Percentiles rank a stretch among this genome's conserved stretches.
Conservation (phyloP, 768 basidiomycete species). For the Boletellus ananas region DNA sequence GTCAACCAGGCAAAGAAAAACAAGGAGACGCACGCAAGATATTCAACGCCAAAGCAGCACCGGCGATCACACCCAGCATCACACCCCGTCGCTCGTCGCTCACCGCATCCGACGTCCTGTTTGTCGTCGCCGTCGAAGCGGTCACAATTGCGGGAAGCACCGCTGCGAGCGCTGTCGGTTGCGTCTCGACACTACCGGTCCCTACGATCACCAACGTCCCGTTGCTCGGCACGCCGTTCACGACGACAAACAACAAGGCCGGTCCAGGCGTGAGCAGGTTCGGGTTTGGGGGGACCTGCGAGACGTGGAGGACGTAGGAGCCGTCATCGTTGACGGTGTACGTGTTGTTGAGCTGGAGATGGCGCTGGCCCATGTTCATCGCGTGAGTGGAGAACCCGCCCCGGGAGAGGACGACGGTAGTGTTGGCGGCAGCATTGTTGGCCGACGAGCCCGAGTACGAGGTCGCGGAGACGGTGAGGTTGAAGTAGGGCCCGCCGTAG, state of each 20-base stretch:
- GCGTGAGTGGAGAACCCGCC: conserved; percentile 82
- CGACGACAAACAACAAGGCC: conserved; percentile 74
- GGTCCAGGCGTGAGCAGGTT: conserved; percentile 90
- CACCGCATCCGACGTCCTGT: too few species aligned
- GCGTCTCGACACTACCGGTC: conserved; percentile 69
- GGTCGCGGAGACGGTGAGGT: conserved; percentile 43
- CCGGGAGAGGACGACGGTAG: conserved; percentile 76
- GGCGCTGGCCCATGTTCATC: conserved; percentile 87
- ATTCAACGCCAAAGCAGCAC: too few species aligned
- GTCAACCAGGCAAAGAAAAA: too few species aligned
- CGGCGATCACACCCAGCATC: too few species aligned
- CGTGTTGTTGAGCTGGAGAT: conserved; percentile 78
- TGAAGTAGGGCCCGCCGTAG: too few species aligned
- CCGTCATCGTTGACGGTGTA: conserved; percentile 79
- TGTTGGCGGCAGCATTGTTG: conserved; percentile 69
- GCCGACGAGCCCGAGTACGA: conserved; percentile 60
- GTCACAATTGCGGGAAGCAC: too few species aligned
- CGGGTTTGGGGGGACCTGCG: conserved; percentile 80
- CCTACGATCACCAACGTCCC: conserved; percentile 78
- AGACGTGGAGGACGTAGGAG: conserved; percentile 71
- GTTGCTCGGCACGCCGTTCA: conserved; percentile 81
- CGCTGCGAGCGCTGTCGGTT: conserved; percentile 40
- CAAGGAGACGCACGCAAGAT: too few species aligned
- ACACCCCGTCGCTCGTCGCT: too few species aligned
- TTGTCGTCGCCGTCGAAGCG: too few species aligned